Evolutionary conservation across 2,329 filamentous ascomycete genomes (phyloP), one percentile per base, ranked within the genome.

Genomic region (Huntiella omanensis): DNA sequence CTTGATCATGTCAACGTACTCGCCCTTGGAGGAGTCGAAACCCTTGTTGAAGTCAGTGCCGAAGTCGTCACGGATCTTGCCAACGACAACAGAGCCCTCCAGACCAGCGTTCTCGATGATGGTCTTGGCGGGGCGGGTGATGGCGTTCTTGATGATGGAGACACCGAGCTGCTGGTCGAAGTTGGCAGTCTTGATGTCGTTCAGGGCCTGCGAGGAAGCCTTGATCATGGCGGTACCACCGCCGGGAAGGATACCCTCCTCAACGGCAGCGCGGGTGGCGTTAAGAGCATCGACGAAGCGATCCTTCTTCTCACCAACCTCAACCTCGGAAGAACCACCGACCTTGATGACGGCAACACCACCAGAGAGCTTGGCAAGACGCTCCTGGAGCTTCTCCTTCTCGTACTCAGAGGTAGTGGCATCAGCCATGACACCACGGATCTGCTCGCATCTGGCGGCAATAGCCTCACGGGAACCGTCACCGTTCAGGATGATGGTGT

Each of bases 341-440:
- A 98, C 91, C 77, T 93, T 95, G 75, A 98, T 96, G 67, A 98
- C 91, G 57, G 91, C 91, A 57, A 98, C 91, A 75, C 91, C 91
- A 54, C 91, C 91, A 55, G 91, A 96, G 55, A 98, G 83, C 80
- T 98, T 98, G 57, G 91, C 91, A 52, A 98, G 83, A 69, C 91
- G 91, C 74, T 98, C 91, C 71, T 96, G 91, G 54, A 98, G 84
- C 79, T 98, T 98, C 82, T 98, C 91, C 77, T 95, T 96, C 77
- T 98, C 91, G 69, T 98, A 98, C 61, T 98, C 91, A 42, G 87
- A 95, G 53, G 91, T 98, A 57, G 75, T 80, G 54, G 88, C 82
- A 69, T 98, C 91, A 52, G 71, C 74, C 71, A 95, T 94, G 66
- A 96, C 86, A 55, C 88, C 87, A 56, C 91, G 87, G 67, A 98